These are phyloP conservation scores for Keithomyces neogunnii DNA, from an alignment of 2,329 filamentous ascomycete species.

Conservation along the genomic window DNA sequence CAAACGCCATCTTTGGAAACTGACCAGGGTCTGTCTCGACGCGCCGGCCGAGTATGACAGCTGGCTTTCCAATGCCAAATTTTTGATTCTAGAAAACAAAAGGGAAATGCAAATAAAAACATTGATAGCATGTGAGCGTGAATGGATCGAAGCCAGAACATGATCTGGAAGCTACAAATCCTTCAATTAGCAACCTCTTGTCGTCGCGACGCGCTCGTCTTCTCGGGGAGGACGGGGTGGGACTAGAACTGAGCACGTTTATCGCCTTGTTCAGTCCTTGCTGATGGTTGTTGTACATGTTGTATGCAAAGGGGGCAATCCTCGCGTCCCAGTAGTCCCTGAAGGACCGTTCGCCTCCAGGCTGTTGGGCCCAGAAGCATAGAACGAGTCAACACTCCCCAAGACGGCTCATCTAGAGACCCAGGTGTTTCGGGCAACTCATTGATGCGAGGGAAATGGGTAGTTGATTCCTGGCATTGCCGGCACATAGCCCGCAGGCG, in stretches of 20 bases:
- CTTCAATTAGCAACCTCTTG: neutral
- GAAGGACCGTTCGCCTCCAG: no score
- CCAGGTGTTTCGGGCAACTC: neutral
- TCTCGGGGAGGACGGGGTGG: neutral
- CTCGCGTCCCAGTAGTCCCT: no score
- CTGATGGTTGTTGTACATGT: neutral
- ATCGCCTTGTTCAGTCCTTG: neutral
- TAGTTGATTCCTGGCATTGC: constrained; percentile 21
- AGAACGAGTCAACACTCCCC: no score
- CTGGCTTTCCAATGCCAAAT: constrained; percentile 1
- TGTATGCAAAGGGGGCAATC: neutral
- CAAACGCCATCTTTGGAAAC: neutral
- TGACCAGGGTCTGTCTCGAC: neutral
- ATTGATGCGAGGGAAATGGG: constrained; percentile 12
- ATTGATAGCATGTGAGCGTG: neutral
- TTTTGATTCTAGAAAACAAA: neutral
- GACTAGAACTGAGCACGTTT: neutral
- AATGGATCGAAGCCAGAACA: neutral
- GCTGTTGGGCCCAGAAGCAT: no score
- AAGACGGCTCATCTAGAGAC: neutral
- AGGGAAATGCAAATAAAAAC: neutral
- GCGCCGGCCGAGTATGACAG: neutral
- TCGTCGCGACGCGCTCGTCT: no score
- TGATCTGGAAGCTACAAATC: neutral
- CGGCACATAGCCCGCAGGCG: constrained; percentile 6